Conservation (phyloP, 352 stramenopile species). For the Thalassiosira allenii region DNA sequence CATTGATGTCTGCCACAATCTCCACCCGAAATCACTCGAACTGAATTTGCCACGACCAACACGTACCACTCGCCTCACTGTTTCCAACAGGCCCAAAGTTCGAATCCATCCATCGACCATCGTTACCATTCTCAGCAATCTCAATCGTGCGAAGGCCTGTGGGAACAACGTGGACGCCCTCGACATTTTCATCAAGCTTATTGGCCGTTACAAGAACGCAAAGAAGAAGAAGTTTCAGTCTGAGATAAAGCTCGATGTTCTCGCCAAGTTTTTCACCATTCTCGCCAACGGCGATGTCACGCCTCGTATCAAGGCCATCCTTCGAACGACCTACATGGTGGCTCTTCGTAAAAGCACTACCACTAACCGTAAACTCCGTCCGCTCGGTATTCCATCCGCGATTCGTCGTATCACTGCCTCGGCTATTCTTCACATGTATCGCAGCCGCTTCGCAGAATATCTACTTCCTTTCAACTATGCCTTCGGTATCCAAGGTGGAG, state of each 20-base stretch:
- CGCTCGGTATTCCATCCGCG: conserved; percentile 20
- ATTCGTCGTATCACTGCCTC: conserved; percentile 18
- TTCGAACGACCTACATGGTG: conserved; percentile 12
- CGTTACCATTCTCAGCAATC: neutral
- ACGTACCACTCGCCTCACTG: neutral
- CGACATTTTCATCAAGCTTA: neutral
- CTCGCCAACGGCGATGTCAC: conserved; percentile 4
- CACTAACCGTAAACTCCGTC: conserved; percentile 17
- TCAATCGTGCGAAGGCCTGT: conserved; percentile 9
- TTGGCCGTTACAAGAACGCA: neutral
- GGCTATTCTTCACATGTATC: neutral
- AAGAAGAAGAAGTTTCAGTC: neutral
- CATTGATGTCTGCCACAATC: neutral
- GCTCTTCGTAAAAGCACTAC: conserved; percentile 20
- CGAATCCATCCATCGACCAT: conserved; percentile 2
- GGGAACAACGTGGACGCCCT: neutral
- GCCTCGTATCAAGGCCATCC: conserved; percentile 1
- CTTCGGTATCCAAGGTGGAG: conserved; percentile 2
- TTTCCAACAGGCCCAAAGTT: neutral
- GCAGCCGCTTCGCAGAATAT: conserved; percentile 1
- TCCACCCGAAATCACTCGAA: neutral
- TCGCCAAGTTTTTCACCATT: conserved; percentile 2
- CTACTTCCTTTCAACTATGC: conserved; percentile 38
- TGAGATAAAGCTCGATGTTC: neutral
- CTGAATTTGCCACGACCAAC: neutral